Conservation (phyloP, 1,139 yeast species). For the Dujonia santamariae region DNA sequence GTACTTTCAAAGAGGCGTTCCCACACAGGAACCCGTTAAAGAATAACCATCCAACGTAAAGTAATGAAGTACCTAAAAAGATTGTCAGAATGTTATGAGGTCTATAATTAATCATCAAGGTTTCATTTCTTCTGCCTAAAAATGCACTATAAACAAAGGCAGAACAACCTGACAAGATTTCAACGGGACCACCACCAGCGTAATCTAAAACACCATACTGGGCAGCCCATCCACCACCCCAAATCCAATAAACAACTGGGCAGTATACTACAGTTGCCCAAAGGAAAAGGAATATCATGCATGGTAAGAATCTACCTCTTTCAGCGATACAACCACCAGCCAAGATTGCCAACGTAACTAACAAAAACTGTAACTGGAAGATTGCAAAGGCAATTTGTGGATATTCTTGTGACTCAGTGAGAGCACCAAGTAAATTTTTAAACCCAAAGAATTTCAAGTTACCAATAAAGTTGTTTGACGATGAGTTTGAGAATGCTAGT, state of each 20-base stretch:
- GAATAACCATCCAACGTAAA: conserved; percentile 79
- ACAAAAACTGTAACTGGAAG: conserved; percentile 88
- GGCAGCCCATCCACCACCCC: conserved; percentile 95
- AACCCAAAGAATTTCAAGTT: conserved; percentile 80
- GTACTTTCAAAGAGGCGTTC: conserved; percentile 62
- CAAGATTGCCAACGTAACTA: conserved; percentile 86
- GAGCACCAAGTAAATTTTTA: conserved; percentile 60
- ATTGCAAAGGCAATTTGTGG: conserved; percentile 85
- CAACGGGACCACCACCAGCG: conserved; percentile 98
- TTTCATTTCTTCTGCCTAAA: conserved; percentile 80
- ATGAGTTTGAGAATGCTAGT: conserved; percentile 73
- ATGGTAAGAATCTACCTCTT: conserved; percentile 85
- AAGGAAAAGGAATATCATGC: conserved; percentile 73
- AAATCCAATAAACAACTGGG: conserved; percentile 92
- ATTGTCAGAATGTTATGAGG: conserved; percentile 93
- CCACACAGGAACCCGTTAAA: conserved; percentile 83
- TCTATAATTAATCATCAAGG: conserved; percentile 81
- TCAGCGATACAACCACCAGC: conserved; percentile 92
- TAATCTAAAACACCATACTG: conserved; percentile 91
- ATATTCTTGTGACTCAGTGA: conserved; percentile 43
- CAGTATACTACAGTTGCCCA: conserved; percentile 94
- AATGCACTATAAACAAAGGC: conserved; percentile 85
- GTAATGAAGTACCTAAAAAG: conserved; percentile 68
- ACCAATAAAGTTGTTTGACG: conserved; percentile 83
- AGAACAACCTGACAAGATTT: conserved; percentile 85